phyloP scores from a whole-genome alignment of 306 rosid species.

The Arachis stenosperma region DNA sequence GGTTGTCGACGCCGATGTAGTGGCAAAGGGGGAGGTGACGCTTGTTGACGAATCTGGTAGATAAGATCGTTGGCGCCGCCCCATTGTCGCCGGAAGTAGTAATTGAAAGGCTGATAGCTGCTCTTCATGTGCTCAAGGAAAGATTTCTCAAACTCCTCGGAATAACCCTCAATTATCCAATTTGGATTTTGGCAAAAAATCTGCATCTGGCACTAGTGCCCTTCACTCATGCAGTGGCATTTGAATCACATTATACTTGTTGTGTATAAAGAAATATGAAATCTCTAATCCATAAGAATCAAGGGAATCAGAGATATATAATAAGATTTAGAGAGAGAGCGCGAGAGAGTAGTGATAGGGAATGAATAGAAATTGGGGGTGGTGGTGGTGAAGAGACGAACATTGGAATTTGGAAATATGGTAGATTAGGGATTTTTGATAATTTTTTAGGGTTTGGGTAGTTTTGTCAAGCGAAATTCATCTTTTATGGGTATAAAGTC shows the following conservation, averaged over 20 bases:
- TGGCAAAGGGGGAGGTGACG: too few relatives aligned
- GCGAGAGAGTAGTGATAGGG: neutral
- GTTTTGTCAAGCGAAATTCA: too few relatives aligned
- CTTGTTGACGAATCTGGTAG: too few relatives aligned
- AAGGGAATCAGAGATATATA: neutral
- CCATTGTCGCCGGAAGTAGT: too few relatives aligned
- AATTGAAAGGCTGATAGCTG: slow-evolving; percentile 52
- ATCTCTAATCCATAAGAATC: neutral
- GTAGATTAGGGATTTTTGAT: too few relatives aligned
- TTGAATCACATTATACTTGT: slow-evolving; percentile 42
- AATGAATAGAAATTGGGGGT: too few relatives aligned
- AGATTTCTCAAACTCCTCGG: slow-evolving; percentile 74
- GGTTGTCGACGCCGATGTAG: too few relatives aligned
- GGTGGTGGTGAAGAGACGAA: too few relatives aligned
- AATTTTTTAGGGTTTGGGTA: too few relatives aligned
- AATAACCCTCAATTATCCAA: slow-evolving; percentile 76
- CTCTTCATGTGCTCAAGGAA: slow-evolving; percentile 90
- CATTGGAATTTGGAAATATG: too few relatives aligned
- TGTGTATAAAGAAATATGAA: neutral
- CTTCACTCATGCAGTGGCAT: slow-evolving; percentile 93
- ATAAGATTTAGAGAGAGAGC: neutral
- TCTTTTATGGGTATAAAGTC: too few relatives aligned
- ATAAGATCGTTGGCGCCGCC: too few relatives aligned
- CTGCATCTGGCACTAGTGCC: slow-evolving; percentile 96
- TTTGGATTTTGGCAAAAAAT: slow-evolving; percentile 76